Evolutionary conservation across 2,329 filamentous ascomycete genomes (phyloP).

Genomic region (Stemphylium beticola): DNA sequence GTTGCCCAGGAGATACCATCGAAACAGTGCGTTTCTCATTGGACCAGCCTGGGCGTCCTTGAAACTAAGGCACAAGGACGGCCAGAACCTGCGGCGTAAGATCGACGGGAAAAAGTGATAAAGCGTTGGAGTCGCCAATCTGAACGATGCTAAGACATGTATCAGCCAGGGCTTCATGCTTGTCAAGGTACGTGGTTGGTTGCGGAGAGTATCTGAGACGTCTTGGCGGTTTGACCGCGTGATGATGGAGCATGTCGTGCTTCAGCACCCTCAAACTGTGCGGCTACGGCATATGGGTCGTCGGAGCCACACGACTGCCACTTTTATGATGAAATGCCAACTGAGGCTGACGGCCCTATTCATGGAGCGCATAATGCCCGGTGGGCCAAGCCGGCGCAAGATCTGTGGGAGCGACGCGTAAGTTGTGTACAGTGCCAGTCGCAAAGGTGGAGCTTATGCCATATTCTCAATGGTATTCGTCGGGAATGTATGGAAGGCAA

Average conservation of each 20-base stretch:
- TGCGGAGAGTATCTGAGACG: slow-evolving; percentile 27
- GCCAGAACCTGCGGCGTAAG: slow-evolving; percentile 18
- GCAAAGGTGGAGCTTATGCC: not conserved
- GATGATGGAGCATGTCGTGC: slow-evolving; percentile 32
- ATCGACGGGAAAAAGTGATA: slow-evolving; percentile 13
- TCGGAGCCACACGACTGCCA: slow-evolving; percentile 1
- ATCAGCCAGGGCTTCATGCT: slow-evolving; percentile 6
- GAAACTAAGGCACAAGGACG: slow-evolving; percentile 30
- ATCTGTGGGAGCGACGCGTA: not conserved
- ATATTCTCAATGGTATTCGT: not conserved
- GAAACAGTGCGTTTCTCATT: slow-evolving; percentile 24
- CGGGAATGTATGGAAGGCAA: too few relatives aligned
- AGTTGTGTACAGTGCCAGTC: not conserved
- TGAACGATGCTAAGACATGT: slow-evolving; percentile 5
- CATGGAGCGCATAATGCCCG: not conserved
- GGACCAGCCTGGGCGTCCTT: slow-evolving; percentile 27
- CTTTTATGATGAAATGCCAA: not conserved
- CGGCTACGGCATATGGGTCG: slow-evolving; percentile 1
- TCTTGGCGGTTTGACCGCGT: slow-evolving; percentile 33
- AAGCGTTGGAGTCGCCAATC: not conserved
- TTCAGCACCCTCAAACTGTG: slow-evolving; percentile 21
- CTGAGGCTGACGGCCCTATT: not conserved
- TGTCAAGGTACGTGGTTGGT: slow-evolving; percentile 23
- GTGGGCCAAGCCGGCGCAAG: not conserved
- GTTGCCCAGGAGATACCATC: slow-evolving; percentile 6